Base-by-base conservation (phyloP, 2,329 filamentous ascomycete genomes). In the Trichoderma harzianum region DNA sequence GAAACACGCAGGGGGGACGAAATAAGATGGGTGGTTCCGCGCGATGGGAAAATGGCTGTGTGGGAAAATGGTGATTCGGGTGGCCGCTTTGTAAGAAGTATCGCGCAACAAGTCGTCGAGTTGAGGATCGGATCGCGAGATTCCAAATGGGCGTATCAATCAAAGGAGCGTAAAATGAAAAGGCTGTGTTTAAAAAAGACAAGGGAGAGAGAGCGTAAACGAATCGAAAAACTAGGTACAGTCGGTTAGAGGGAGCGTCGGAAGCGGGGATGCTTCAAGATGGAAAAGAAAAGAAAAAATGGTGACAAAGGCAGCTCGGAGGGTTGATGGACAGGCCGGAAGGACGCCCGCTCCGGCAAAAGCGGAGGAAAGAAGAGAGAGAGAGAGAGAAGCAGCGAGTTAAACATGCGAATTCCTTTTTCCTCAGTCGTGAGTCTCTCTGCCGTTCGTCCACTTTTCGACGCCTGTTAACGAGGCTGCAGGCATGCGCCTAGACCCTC, bases 401-500 rank as follows among this genome's bases (percentile, higher is more conserved):
- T 43, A 66, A 61, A 63, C 51, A 63, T 39, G 39, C 14, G 24
- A 58, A 26, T 68, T 39, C 64, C 58, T 24, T 65, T 55, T 53
- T 63, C 21, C 61, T 36, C 58, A 6, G 43, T 57, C 62, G 69
- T 63, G 69, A 63, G 53, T 62, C 51, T 65, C 53, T 28, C 16
- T 65, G 60, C 58, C 43, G 57, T 70, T 70, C 67, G 58, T 70
- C 67, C 67, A 70, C 57, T 62, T 69, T 65, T 58, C 61, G 57
- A 53, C 24, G 60, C 67, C 61, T 34, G 69, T 60, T 55, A 30
- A 60, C 51, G 61, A 65, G 36, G 61, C 51, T 60, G 70, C 70
- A 71, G 69, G 63, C 51, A 24, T 61, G 63, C 63, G 70, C 70
- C 30, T 57, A 60, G 70, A 62, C 70, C 55, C 70, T 72, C 70